Conservation (phyloP, 2,329 filamentous ascomycete species). For the Chalara sp. region DNA sequence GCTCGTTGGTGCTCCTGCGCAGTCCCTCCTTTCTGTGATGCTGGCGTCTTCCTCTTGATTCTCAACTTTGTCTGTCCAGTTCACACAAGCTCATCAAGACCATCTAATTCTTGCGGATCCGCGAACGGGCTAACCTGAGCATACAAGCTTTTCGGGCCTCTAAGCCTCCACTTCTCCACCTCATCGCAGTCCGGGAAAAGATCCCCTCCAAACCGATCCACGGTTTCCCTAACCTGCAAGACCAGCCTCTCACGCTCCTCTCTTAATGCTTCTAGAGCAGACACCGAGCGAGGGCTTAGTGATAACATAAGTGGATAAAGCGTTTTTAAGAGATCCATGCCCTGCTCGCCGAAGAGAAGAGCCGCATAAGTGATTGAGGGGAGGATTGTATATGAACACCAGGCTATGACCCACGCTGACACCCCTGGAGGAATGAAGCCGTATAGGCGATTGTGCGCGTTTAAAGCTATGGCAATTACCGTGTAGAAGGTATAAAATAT, state of each 20-base stretch:
- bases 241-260: conserved; percentile 65
- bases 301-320: conserved; percentile 78
- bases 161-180: no score
- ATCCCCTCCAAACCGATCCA: conserved; percentile 88
- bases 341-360: conserved; percentile 84
- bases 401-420: conserved; percentile 31
- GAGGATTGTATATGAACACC: conserved; percentile 61
- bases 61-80: no score
- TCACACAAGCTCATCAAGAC: no score
- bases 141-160: no score
- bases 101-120: no score
- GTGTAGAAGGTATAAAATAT: conserved; percentile 77
- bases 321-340: conserved; percentile 95
- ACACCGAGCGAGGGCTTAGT: conserved; percentile 73
- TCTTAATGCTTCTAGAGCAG: conserved; percentile 71
- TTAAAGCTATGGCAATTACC: conserved; percentile 63
- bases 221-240: conserved; percentile 73
- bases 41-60: no score
- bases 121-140: no score
- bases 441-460: conserved; percentile 69
- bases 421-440: conserved; percentile 70
- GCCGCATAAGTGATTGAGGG: conserved; percentile 83
- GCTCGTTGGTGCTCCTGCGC: no score
- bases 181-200: conserved; percentile 86
- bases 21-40: no score